Evolutionary conservation across 371 early-diverging fungal species (phyloP).

Genomic region (Funneliformis caledonium): DNA sequence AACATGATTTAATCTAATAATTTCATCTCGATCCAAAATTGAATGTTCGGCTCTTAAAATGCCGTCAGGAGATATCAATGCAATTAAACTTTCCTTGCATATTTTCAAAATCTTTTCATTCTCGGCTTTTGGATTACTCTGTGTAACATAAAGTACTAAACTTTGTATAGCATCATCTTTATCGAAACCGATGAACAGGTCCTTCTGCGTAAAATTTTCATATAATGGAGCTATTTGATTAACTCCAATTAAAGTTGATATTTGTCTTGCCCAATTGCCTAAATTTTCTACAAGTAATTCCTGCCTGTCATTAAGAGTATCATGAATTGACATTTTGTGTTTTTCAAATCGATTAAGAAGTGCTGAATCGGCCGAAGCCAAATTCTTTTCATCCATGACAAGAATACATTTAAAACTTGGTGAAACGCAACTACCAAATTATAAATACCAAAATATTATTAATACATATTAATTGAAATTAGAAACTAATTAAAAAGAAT

Average conservation of each 20-base stretch:
- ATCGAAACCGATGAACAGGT: slow-evolving; percentile 32
- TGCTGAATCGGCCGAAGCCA: slow-evolving; percentile 23
- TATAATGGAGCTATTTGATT: not conserved
- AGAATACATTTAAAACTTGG: slow-evolving; percentile 37
- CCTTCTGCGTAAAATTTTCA: not conserved
- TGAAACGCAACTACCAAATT: not conserved
- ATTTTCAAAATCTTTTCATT: slow-evolving; percentile 10
- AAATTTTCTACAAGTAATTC: slow-evolving; percentile 16
- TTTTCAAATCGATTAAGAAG: slow-evolving; percentile 41
- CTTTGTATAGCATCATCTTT: slow-evolving; percentile 36
- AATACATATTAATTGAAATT: not conserved
- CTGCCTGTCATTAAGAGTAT: slow-evolving; percentile 14
- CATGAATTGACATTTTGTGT: slow-evolving; percentile 32
- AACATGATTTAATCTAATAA: slow-evolving; percentile 3
- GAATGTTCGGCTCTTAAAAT: slow-evolving; percentile 33
- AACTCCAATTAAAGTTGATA: slow-evolving; percentile 5
- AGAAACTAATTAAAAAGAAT: slow-evolving; percentile 13
- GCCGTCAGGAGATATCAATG: slow-evolving; percentile 30
- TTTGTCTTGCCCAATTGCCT: slow-evolving; percentile 19
- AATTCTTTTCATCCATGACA: slow-evolving; percentile 35
- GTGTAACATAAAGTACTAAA: slow-evolving; percentile 7
- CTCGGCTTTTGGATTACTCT: not conserved
- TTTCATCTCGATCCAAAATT: slow-evolving; percentile 27
- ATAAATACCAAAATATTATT: no score
- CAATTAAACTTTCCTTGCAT: slow-evolving; percentile 33